Conservation (phyloP, 495 filamentous ascomycete genomes). For the Xylaria telfairii region DNA sequence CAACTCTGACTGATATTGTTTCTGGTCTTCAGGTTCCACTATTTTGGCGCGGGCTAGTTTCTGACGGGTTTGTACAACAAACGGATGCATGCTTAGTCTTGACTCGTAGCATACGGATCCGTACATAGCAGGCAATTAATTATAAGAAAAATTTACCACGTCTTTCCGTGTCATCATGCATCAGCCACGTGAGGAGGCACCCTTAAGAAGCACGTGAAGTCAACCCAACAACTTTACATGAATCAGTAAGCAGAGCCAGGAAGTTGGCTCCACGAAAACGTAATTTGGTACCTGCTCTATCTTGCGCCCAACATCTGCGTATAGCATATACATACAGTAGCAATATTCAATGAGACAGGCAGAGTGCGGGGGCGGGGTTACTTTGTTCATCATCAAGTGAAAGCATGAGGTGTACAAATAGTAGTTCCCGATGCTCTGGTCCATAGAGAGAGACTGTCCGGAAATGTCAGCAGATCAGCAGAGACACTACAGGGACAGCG, state of each 20-base stretch:
- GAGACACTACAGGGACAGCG: neutral
- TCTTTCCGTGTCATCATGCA: neutral
- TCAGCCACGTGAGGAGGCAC: neutral
- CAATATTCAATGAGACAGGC: neutral
- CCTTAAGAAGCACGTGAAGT: neutral
- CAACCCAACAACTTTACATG: neutral
- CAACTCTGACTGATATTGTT: neutral
- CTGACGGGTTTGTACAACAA: neutral
- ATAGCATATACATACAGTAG: neutral
- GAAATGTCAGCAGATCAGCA: conserved; percentile 6
- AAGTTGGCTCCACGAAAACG: neutral
- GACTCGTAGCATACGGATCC: neutral
- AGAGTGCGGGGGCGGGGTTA: conserved; percentile 23
- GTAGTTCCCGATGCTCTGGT: conserved; percentile 6
- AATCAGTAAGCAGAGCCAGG: neutral
- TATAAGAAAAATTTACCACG: neutral
- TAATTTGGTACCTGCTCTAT: neutral
- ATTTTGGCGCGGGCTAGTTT: neutral
- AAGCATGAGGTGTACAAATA: neutral
- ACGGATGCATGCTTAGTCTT: neutral
- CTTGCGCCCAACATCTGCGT: conserved; percentile 7
- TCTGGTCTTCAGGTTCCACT: neutral
- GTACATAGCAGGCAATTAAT: too few species aligned
- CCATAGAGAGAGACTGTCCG: neutral
- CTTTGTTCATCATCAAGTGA: neutral